Percentiles rank a stretch among this genome's conserved stretches.
phyloP scores from a whole-genome alignment of 163 green algal species.

The Chloroidium sp. region DNA sequence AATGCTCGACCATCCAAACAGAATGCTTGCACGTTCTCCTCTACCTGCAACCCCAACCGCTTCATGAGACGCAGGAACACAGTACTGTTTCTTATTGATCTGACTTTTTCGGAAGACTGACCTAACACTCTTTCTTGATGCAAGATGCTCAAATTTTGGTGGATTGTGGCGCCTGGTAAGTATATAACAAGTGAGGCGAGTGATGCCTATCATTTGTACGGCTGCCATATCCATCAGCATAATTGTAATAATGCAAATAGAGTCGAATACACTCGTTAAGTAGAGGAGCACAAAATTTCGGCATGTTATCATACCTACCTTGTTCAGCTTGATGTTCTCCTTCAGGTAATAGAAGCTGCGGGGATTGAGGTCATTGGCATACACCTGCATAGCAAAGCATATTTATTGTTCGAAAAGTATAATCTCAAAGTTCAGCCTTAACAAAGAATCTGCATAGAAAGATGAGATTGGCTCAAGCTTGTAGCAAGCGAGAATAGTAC shows the following conservation, averaged over 20 bases:
- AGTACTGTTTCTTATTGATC: too few species aligned
- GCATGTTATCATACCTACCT: constrained; percentile 8
- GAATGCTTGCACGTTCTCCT: constrained; percentile 45
- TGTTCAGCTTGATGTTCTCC: constrained; percentile 78
- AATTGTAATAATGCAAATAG: neutral
- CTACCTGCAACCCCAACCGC: constrained; percentile 24
- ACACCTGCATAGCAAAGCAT: constrained; percentile 49
- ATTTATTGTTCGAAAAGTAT: too few species aligned
- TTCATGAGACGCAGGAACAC: too few species aligned
- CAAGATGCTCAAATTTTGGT: neutral
- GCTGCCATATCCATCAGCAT: neutral
- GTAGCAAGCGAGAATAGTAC: neutral
- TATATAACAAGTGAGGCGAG: neutral
- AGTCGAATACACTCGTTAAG: neutral
- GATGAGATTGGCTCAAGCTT: neutral
- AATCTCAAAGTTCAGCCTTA: too few species aligned
- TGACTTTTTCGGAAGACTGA: too few species aligned
- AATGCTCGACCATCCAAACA: constrained; percentile 84
- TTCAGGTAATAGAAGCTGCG: constrained; percentile 61
- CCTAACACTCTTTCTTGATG: neutral
- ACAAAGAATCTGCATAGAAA: too few species aligned
- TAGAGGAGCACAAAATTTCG: neutral
- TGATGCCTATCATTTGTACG: neutral
- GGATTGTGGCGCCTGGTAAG: too few species aligned
- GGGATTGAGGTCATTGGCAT: constrained; percentile 97